Conservation (phyloP, 2,329 filamentous ascomycete species). For the Waltergamsia citrina region DNA sequence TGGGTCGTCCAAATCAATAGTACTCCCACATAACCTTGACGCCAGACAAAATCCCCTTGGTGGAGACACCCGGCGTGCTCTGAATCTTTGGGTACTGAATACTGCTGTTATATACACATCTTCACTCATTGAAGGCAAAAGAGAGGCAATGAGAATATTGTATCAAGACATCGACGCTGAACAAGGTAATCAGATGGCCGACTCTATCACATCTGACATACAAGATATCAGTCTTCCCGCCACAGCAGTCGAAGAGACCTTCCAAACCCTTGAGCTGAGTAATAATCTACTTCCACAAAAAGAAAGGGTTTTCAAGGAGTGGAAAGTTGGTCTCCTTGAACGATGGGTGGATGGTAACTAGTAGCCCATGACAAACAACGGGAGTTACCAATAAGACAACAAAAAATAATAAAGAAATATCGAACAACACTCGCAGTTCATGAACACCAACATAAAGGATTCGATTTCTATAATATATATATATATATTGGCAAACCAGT, state of each 20-base stretch:
- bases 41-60: conserved; percentile 2
- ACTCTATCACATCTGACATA: conserved; percentile 43
- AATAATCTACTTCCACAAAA: conserved; percentile 41
- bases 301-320: conserved; percentile 52
- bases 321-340: conserved; percentile 56
- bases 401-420: no score
- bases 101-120: conserved; percentile 43
- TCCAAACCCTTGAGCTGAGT: conserved; percentile 33
- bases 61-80: conserved; percentile 11
- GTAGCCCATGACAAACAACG: no score
- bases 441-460: no score
- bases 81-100: conserved; percentile 49
- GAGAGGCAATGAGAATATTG: conserved; percentile 41
- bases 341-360: conserved; percentile 15
- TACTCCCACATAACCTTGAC: conserved; percentile 25
- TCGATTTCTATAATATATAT: no score
- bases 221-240: conserved; percentile 48
- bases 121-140: conserved; percentile 17
- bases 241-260: conserved; percentile 36
- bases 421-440: no score
- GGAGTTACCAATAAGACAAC: no score
- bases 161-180: conserved; percentile 32
- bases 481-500: no score
- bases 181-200: conserved; percentile 38
- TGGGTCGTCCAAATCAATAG: conserved; percentile 45